phyloP scores from a whole-genome alignment of 441 rosid genomes.

The Lepidium campestre region DNA sequence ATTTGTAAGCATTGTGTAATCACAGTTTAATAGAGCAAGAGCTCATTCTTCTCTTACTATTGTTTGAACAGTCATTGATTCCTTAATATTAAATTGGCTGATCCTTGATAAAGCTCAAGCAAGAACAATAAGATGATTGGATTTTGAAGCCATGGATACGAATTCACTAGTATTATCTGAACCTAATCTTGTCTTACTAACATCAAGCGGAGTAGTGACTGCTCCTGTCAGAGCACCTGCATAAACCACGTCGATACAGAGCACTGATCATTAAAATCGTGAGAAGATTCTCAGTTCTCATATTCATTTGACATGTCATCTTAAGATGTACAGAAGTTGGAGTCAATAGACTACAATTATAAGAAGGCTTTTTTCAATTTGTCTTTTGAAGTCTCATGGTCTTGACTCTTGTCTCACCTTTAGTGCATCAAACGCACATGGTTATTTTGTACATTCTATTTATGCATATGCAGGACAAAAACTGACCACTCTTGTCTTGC shows the following conservation, averaged over 20 bases:
- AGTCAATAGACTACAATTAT: neutral
- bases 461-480: slow-evolving; percentile 7
- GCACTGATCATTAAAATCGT: neutral
- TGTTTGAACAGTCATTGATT: slow-evolving; percentile 70
- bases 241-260: neutral
- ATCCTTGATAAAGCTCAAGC: slow-evolving; percentile 43
- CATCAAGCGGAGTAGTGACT: slow-evolving; percentile 95
- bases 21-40: slow-evolving; percentile 43
- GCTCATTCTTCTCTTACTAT: slow-evolving; percentile 82
- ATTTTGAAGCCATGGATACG: neutral
- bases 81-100: slow-evolving; percentile 79
- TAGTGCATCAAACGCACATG: slow-evolving; percentile 17
- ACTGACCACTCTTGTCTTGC: slow-evolving; percentile 1
- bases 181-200: slow-evolving; percentile 89
- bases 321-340: neutral
- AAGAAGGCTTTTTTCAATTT: neutral
- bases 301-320: neutral
- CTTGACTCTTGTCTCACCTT: slow-evolving; percentile 12
- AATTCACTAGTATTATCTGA: slow-evolving; percentile 46
- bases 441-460: neutral
- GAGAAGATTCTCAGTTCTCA: neutral
- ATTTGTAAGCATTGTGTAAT: neutral
- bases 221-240: slow-evolving; percentile 94
- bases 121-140: slow-evolving; percentile 1
- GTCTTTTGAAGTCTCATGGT: neutral